These are phyloP conservation scores for Rheum nobile DNA, from an alignment of 148 eudicot species.

Conservation along the genomic window DNA sequence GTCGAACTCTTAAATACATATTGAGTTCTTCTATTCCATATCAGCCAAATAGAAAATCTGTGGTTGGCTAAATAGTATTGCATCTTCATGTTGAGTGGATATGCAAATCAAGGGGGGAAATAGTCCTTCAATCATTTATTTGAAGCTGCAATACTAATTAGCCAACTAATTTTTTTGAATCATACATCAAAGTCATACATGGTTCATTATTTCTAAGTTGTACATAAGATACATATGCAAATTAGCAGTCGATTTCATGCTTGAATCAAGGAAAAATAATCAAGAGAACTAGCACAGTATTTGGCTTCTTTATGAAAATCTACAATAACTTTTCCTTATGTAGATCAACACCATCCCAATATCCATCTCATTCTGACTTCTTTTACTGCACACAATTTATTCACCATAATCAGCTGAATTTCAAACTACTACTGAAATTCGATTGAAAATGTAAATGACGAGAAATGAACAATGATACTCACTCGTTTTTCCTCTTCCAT, in stretches of 20 bases:
- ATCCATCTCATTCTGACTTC: slow-evolving; percentile 42
- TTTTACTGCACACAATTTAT: slow-evolving; percentile 33
- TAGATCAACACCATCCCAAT: background rate
- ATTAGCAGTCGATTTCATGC: background rate
- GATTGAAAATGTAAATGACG: too few relatives aligned
- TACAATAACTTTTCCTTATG: slow-evolving; percentile 22
- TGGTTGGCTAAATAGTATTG: too few relatives aligned
- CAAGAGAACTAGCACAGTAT: slow-evolving; percentile 9
- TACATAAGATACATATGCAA: background rate
- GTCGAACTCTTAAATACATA: too few relatives aligned
- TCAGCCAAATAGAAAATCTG: too few relatives aligned
- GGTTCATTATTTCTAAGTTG: background rate
- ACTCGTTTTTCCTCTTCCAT: slow-evolving; percentile 96
- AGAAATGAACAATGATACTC: too few relatives aligned
- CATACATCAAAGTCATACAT: background rate
- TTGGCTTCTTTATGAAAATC: slow-evolving; percentile 21
- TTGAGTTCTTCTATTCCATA: too few relatives aligned
- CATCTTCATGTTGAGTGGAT: too few relatives aligned
- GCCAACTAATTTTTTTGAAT: too few relatives aligned
- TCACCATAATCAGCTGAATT: slow-evolving; percentile 21
- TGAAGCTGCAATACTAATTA: too few relatives aligned
- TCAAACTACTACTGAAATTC: too few relatives aligned
- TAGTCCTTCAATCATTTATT: too few relatives aligned
- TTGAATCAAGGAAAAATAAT: background rate
- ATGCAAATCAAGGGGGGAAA: too few relatives aligned